These are phyloP conservation scores for Aquilaria agallochum DNA, from an alignment of 441 rosid genomes.

Conservation along the genomic window DNA sequence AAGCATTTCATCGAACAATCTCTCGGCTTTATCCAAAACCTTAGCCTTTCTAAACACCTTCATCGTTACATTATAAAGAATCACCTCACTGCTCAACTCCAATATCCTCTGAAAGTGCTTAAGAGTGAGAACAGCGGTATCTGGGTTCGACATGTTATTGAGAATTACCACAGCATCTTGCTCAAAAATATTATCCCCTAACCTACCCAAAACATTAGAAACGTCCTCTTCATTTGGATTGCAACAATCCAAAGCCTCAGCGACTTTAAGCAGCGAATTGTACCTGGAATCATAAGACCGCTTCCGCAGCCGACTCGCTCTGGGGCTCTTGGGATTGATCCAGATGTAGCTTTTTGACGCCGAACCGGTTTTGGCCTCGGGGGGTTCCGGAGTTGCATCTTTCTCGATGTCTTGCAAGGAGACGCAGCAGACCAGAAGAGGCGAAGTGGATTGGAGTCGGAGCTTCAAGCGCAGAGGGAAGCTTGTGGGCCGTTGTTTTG, in stretches of 20 bases:
- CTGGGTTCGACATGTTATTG: constrained; percentile 73
- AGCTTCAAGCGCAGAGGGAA: constrained; percentile 22
- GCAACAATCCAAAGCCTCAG: constrained; percentile 55
- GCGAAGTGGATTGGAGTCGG: constrained; percentile 24
- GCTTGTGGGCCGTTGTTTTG: constrained; percentile 26
- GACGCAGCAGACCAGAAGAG: constrained; percentile 34
- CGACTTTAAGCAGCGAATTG: constrained; percentile 51
- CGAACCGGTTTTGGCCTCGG: constrained; percentile 20
- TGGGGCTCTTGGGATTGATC: constrained; percentile 84
- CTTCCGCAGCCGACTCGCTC: constrained; percentile 56
- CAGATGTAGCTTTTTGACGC: constrained; percentile 47
- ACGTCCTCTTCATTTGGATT: constrained; percentile 34
- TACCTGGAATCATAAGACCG: constrained; percentile 73
- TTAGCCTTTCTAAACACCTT: constrained; percentile 70
- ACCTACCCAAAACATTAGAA: constrained; percentile 29
- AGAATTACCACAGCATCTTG: constrained; percentile 82
- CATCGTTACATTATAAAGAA: constrained; percentile 74
- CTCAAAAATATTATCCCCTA: constrained; percentile 49
- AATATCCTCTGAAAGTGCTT: constrained; percentile 38
- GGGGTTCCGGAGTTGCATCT: constrained; percentile 16
- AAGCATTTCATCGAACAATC: constrained; percentile 73
- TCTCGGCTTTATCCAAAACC: constrained; percentile 63
- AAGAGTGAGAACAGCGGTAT: constrained; percentile 52
- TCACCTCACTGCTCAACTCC: constrained; percentile 41
- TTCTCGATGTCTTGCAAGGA: constrained; percentile 38